A percentile compares a stretch with the other conserved stretches of the same genome.
These are phyloP conservation scores for Lactuca saligna DNA, from an alignment of 129 eudicot genomes.

Conservation along the genomic window DNA sequence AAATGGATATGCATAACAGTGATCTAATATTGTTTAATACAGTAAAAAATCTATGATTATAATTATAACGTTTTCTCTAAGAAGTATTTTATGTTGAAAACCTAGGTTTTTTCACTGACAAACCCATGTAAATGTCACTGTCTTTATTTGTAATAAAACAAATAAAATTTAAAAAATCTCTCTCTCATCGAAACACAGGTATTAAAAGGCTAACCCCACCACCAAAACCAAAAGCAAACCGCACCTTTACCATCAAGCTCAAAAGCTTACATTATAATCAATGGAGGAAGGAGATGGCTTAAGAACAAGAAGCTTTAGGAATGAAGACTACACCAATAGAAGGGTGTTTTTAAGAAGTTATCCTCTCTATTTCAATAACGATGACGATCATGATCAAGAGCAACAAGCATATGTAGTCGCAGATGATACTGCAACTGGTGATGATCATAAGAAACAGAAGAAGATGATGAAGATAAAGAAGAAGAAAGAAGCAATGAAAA, in stretches of 20 bases:
- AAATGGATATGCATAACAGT: neutral
- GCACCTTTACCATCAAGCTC: slow-evolving; percentile 22
- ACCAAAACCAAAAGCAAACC: slow-evolving; percentile 18
- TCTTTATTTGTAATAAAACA: slow-evolving; percentile 12
- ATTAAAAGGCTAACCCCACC: slow-evolving; percentile 33
- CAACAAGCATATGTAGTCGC: neutral
- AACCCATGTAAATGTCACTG: neutral
- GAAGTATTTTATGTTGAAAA: neutral
- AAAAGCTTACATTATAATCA: slow-evolving; percentile 5
- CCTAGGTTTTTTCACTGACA: neutral
- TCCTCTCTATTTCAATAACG: slow-evolving; percentile 56
- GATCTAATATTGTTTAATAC: too few species aligned
- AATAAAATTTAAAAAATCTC: neutral
- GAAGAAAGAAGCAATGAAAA: slow-evolving; percentile 44
- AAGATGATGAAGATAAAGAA: slow-evolving; percentile 29
- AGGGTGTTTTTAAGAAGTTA: slow-evolving; percentile 75
- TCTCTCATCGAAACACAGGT: slow-evolving; percentile 19
- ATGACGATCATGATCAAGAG: slow-evolving; percentile 17
- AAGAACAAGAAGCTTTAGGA: slow-evolving; percentile 66
- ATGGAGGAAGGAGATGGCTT: slow-evolving; percentile 42
- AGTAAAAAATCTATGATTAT: too few species aligned
- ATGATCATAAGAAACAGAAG: slow-evolving; percentile 20
- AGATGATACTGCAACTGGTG: slow-evolving; percentile 2
- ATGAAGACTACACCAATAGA: slow-evolving; percentile 72
- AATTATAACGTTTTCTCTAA: too few species aligned